Conservation (phyloP, 2,329 filamentous ascomycete species). For the Claviceps pazoutovae region DNA sequence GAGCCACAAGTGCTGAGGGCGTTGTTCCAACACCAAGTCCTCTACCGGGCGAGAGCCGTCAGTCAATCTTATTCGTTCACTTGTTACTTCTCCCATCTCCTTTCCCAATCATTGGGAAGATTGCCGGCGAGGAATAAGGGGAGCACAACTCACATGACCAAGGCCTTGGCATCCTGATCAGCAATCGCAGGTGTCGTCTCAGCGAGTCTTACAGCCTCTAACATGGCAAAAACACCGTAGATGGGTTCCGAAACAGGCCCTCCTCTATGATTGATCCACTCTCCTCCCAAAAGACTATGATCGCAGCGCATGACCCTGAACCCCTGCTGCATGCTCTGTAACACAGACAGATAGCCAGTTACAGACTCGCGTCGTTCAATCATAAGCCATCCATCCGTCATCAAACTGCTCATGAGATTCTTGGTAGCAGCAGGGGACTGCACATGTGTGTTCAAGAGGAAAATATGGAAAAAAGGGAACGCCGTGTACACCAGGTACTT, state of each 20-base stretch:
- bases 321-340: constrained; percentile 57
- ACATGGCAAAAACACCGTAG: constrained; percentile 90
- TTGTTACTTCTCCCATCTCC: not conserved
- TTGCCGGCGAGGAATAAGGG: not conserved
- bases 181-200: constrained; percentile 38
- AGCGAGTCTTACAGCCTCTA: constrained; percentile 79
- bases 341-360: constrained; percentile 84
- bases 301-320: constrained; percentile 84
- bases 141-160: constrained; percentile 60
- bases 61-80: not conserved
- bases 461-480: constrained; percentile 59
- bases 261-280: constrained; percentile 56
- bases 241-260: constrained; percentile 64
- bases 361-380: constrained; percentile 72
- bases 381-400: constrained; percentile 54
- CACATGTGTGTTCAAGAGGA: constrained; percentile 61
- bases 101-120: not conserved
- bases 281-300: constrained; percentile 83
- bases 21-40: constrained; percentile 89
- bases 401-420: constrained; percentile 52
- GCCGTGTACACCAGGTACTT: constrained; percentile 51
- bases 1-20: constrained; percentile 70
- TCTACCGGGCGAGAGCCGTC: constrained; percentile 25
- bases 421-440: constrained; percentile 44
- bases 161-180: constrained; percentile 59